phyloP scores from a whole-genome alignment of 2,329 filamentous ascomycete genomes.

The Chaetothyriales sp. region DNA sequence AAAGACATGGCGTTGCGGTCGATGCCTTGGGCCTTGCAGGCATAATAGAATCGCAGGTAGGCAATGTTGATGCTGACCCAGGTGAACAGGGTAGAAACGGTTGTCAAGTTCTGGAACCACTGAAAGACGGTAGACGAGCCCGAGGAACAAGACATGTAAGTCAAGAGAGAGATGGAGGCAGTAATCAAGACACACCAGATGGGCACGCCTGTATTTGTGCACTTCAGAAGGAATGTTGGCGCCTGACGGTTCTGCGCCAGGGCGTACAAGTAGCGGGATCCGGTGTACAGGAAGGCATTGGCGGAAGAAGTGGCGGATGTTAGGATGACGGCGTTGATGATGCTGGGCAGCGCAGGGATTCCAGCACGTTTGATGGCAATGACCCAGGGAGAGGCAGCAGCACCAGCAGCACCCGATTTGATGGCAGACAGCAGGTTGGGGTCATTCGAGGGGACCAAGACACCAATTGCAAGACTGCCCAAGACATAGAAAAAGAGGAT shows the following conservation, averaged over 20 bases:
- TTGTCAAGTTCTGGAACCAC: conserved; percentile 53
- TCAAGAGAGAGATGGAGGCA: conserved; percentile 51
- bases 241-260: conserved; percentile 37
- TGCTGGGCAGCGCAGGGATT: conserved; percentile 50
- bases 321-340: conserved; percentile 64
- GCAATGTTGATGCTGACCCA: conserved; percentile 55
- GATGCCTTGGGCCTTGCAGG: conserved; percentile 54
- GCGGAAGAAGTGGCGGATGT: conserved; percentile 57
- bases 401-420: conserved; percentile 22
- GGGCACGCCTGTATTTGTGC: conserved; percentile 45
- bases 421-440: conserved; percentile 38
- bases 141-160: conserved; percentile 55
- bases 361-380: conserved; percentile 40
- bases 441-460: conserved; percentile 58
- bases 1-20: conserved; percentile 54
- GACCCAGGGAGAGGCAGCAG: conserved; percentile 39
- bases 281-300: conserved; percentile 50
- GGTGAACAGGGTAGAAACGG: conserved; percentile 40
- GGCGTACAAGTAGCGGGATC: conserved; percentile 38
- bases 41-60: conserved; percentile 58
- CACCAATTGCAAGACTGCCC: conserved; percentile 62
- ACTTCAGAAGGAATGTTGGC: conserved; percentile 43
- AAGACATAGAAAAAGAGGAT: conserved; percentile 67
- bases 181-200: conserved; percentile 55
- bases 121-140: conserved; percentile 51